A percentile compares a stretch with the other conserved stretches of the same genome.
Conservation (phyloP, 2,329 filamentous ascomycete species). For the Cephalotrichum gorgonifer region DNA sequence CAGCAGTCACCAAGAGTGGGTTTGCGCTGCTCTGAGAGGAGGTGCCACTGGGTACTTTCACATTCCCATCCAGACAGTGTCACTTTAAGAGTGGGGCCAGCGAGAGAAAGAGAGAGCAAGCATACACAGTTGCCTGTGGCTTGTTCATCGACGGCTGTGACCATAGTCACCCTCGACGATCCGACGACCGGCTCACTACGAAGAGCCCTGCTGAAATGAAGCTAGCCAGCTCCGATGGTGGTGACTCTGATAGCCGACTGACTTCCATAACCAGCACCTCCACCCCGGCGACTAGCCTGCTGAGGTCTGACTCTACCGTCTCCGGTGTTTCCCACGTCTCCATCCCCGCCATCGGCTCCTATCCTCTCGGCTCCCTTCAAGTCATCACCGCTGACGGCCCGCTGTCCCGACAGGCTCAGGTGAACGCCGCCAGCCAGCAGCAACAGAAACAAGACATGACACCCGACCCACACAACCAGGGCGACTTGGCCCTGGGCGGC, state of each 20-base stretch:
- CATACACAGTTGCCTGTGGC: not conserved
- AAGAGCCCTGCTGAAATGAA: not conserved
- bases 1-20: not conserved
- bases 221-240: no score
- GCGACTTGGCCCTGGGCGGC: constrained; percentile 22
- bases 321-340: constrained; percentile 22
- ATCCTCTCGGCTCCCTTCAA: constrained; percentile 31
- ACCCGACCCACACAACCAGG: not conserved
- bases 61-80: not conserved
- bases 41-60: not conserved
- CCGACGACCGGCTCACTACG: not conserved
- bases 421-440: not conserved
- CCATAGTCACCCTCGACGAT: not conserved
- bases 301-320: constrained; percentile 1
- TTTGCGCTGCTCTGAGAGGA: not conserved
- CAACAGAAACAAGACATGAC: not conserved
- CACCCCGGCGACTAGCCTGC: not conserved
- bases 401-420: constrained; percentile 11
- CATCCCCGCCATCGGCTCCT: constrained; percentile 24
- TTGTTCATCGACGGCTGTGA: not conserved
- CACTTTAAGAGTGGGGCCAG: not conserved
- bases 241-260: not conserved
- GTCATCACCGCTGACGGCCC: constrained; percentile 16
- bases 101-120: no score
- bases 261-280: not conserved